Conservation (phyloP, 1,139 yeast genomes). For the Yamadazyma triangularis region DNA sequence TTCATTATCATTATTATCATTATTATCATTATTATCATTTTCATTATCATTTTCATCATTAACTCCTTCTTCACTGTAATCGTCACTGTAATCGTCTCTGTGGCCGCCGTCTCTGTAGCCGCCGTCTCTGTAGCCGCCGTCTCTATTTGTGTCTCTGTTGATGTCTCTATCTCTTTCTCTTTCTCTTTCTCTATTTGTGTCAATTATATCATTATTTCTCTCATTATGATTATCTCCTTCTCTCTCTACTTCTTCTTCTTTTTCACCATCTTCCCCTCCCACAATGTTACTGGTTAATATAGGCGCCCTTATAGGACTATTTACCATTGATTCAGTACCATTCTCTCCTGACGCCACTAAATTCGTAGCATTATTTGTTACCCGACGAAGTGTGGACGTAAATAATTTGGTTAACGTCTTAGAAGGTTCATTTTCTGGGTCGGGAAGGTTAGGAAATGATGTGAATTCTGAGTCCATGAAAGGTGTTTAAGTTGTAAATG, state of each 20-base stretch:
- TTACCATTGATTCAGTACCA: conserved; percentile 4
- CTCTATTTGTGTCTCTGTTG: too few relatives aligned
- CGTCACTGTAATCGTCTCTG: too few relatives aligned
- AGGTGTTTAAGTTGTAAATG: too few relatives aligned
- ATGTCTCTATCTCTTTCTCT: too few relatives aligned
- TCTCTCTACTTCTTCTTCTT: neutral
- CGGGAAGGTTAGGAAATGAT: conserved; percentile 44
- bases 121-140: too few relatives aligned
- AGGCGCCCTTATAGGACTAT: conserved; percentile 8
- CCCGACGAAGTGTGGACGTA: conserved; percentile 40
- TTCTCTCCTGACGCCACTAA: conserved; percentile 13
- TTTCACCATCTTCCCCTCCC: neutral
- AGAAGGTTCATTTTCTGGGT: conserved; percentile 34
- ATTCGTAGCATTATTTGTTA: conserved; percentile 41
- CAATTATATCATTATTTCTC: too few relatives aligned
- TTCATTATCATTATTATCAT: neutral
- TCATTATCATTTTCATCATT: neutral
- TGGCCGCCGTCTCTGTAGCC: too few relatives aligned
- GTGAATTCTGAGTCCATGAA: too few relatives aligned
- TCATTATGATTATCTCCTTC: neutral
- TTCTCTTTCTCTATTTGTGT: too few relatives aligned
- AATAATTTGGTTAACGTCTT: conserved; percentile 30
- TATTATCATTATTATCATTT: neutral
- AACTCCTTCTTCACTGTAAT: neutral
- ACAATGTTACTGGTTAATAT: conserved; percentile 1